Evolutionary conservation across 2,329 filamentous ascomycete species (phyloP).

Genomic region (Zasmidium angulare): DNA sequence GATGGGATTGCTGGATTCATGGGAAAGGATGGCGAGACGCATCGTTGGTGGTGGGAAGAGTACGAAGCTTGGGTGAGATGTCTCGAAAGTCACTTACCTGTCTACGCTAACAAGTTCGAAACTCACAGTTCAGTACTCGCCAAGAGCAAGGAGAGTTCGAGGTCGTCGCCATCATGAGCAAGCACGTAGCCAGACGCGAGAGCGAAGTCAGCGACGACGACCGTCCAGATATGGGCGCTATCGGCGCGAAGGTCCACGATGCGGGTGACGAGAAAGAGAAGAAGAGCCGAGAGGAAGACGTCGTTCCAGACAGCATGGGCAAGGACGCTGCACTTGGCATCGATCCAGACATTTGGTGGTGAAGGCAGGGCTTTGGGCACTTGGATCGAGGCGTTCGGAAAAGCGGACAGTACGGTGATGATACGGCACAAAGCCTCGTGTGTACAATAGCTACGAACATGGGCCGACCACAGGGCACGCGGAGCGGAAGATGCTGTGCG

Average conservation of each 20-base stretch:
- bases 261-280: neutral
- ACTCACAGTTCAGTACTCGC: constrained; percentile 5
- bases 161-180: constrained; percentile 8
- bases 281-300: too few species aligned
- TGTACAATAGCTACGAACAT: too few species aligned
- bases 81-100: neutral
- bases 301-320: too few species aligned
- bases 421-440: too few species aligned
- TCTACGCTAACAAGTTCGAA: neutral
- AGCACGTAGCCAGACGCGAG: constrained; percentile 10
- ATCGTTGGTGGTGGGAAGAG: constrained; percentile 53
- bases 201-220: constrained; percentile 8
- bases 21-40: constrained; percentile 51
- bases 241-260: constrained; percentile 6
- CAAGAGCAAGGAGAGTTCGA: constrained; percentile 4
- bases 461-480: too few species aligned
- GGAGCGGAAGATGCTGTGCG: too few species aligned
- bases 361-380: too few species aligned
- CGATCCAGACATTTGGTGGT: too few species aligned
- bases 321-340: too few species aligned
- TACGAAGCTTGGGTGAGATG: constrained; percentile 41
- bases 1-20: constrained; percentile 48
- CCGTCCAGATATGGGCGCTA: constrained; percentile 9
- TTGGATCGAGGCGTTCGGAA: too few species aligned
- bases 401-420: too few species aligned